A percentile compares a stretch with the other conserved stretches of the same genome.
Evolutionary conservation across 1,284 basidiomycete species (phyloP).

Genomic region (Testicularia cyperi): DNA sequence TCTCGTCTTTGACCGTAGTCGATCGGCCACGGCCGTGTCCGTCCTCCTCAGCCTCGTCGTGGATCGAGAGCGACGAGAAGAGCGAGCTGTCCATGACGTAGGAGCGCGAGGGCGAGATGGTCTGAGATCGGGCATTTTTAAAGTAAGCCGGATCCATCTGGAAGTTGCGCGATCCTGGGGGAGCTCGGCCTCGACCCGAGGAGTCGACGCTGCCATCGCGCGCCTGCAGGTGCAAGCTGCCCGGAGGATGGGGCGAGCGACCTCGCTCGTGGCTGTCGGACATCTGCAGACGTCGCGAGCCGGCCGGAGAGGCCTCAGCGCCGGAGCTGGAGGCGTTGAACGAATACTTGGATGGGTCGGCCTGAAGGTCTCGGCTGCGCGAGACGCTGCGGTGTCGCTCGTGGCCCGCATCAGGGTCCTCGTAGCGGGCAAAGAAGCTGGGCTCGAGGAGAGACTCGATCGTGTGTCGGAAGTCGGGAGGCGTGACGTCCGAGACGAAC

Average conservation of each 20-base stretch:
- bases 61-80: slow-evolving; percentile 40
- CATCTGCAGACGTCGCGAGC: slow-evolving; percentile 36
- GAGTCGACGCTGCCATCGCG: slow-evolving; percentile 43
- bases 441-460: slow-evolving; percentile 63
- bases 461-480: slow-evolving; percentile 57
- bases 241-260: slow-evolving; percentile 35
- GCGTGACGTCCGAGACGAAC: slow-evolving; percentile 56
- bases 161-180: slow-evolving; percentile 34
- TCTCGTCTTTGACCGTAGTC: slow-evolving; percentile 35
- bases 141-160: slow-evolving; percentile 53
- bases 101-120: slow-evolving; percentile 45
- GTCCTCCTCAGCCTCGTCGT: slow-evolving; percentile 30
- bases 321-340: slow-evolving; percentile 19
- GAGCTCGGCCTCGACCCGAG: slow-evolving; percentile 25
- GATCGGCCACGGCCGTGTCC: slow-evolving; percentile 30
- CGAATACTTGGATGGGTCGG: slow-evolving; percentile 29
- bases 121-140: slow-evolving; percentile 37
- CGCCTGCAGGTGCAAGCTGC: slow-evolving; percentile 31
- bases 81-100: slow-evolving; percentile 50
- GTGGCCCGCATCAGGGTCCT: slow-evolving; percentile 7
- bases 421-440: slow-evolving; percentile 64
- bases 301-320: slow-evolving; percentile 6
- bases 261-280: slow-evolving; percentile 22
- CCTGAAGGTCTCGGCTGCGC: slow-evolving; percentile 31
- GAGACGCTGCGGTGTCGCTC: slow-evolving; percentile 36